Base-by-base conservation (phyloP, 495 filamentous ascomycete genomes). In the Penicillium dipodomyicola region DNA sequence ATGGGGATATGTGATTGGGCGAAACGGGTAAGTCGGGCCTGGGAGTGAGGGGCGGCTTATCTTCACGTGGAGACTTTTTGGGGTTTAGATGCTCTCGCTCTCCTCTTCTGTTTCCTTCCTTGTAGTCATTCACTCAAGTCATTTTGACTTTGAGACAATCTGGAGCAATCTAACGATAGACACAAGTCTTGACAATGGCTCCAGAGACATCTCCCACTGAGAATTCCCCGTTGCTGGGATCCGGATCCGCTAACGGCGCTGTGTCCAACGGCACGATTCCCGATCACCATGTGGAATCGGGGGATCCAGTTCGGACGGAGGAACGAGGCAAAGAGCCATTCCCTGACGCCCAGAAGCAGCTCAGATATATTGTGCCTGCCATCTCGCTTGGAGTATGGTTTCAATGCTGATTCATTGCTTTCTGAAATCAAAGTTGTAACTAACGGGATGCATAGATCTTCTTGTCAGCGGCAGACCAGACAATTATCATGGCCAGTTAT, bases 401-500 rank as follows among this genome's bases (percentile, higher is more conserved):
- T 53, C 20, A 47, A 5, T 9, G 27, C 8, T 46, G 33, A 11
- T 29, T 29, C 3, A 29, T 41, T 19, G 5, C 20, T 52, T 22
- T 22, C 15, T 9, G 14, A 39, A 58, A 43, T 39, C n/a, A 25
- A 8, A 10, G 5, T 37, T 12, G 30, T 25, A 11, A 29, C 30
- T 58, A 46, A 58, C 17, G 3, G 19, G 2, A 8, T 27, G 2
- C 56, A 20, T 59, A 81, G 79, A 66, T 93, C 45, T 90, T 91
- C 65, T 72, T 94, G 3, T 78, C 83, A 4, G 87, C 89, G 0
- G 82, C 88, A 46, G 91, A 96, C 68, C 89, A 93, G 65, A 92
- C 91, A 1, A 84, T 96, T 44, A 87, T 92, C 42, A 84, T 93
- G 52, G 83, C 85, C 49, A 86, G 81, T 37, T 95, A 94, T 68